phyloP scores from a whole-genome alignment of 768 basidiomycete genomes.

The Termitomyces sp. region DNA sequence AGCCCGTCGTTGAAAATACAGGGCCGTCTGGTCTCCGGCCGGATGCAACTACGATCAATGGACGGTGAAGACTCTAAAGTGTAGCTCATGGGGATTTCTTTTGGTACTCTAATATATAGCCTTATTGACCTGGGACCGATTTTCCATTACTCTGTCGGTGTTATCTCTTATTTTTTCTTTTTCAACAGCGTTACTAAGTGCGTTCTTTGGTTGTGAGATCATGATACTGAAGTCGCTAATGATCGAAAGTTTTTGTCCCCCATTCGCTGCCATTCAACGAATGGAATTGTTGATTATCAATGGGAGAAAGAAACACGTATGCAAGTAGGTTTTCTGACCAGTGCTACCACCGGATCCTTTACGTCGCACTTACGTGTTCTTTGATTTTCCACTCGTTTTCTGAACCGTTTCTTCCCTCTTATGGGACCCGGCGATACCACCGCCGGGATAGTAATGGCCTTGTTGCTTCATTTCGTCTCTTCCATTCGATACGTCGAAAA shows the following conservation, averaged over 20 bases:
- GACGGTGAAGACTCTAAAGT: slow-evolving; percentile 30
- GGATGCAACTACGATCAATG: slow-evolving; percentile 71
- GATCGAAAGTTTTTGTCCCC: too few relatives aligned
- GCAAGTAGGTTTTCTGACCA: too few relatives aligned
- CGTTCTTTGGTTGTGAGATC: neutral
- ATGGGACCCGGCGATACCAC: too few relatives aligned
- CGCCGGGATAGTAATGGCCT: too few relatives aligned
- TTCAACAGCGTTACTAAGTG: neutral
- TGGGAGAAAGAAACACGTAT: neutral
- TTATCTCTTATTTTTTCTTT: neutral
- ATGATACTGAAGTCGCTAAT: neutral
- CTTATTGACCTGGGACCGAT: slow-evolving; percentile 5
- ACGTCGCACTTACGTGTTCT: too few relatives aligned
- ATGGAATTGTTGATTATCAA: neutral
- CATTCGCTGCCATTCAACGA: neutral
- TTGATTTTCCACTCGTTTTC: too few relatives aligned
- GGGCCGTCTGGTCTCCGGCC: slow-evolving; percentile 42
- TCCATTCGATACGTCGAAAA: too few relatives aligned
- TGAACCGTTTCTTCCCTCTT: too few relatives aligned
- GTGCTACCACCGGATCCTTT: too few relatives aligned
- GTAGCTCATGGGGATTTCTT: neutral
- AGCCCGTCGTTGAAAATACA: slow-evolving; percentile 26
- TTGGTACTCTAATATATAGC: slow-evolving; percentile 11
- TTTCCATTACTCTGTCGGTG: neutral
- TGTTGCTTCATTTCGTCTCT: too few relatives aligned